Base-by-base conservation (phyloP, 768 basidiomycete species). In the Xerocomellus amylosporus region DNA sequence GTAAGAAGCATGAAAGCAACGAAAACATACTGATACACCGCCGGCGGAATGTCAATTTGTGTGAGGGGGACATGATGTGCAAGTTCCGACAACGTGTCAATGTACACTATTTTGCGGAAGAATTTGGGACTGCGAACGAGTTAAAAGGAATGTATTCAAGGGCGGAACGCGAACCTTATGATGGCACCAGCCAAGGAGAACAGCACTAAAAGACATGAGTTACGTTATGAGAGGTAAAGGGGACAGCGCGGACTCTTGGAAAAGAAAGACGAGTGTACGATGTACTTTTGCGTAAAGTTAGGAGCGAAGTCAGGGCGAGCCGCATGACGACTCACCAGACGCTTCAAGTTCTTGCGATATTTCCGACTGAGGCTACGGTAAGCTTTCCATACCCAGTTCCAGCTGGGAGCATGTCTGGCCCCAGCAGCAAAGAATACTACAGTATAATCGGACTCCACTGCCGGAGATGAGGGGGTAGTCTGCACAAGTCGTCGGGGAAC, bases 301-400 rank as follows among this genome's bases (percentile, higher is more conserved):
- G 59, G 37, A 31, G n/a, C 22, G 14, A 42, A 38, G 46, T 22
- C n/a, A 4, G 26, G 37, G 46, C 17, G 54, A 12, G 31, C 0
- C 5, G 31, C 9, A 36, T 9, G 33, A 31, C 48, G 13, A 70
- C 87, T 51, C 56, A 88, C 90, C 71, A 94, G 65, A 64, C 84
- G 83, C 70, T 93, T 93, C 54, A 94, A 70, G 64, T 94, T 91
- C 75, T 94, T 94, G 49, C 92, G 80, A 65, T 92, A 94, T 69
- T 90, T 92, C 49, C 88, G 77, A 65, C 79, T 90, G 42, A 88
- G 74, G 63, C 86, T 87, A 22, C 90, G 79, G 68, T 93, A 93
- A 1, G 90, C 88, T 64, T 89, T 92, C 91, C 91, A 93, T 10
- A 94, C 80, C 92, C 92, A 94, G 59, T 85, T 89, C 90, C 90